These are phyloP conservation scores for Pezicula rhizophila DNA, from an alignment of 2,329 filamentous ascomycete species.

Conservation along the genomic window DNA sequence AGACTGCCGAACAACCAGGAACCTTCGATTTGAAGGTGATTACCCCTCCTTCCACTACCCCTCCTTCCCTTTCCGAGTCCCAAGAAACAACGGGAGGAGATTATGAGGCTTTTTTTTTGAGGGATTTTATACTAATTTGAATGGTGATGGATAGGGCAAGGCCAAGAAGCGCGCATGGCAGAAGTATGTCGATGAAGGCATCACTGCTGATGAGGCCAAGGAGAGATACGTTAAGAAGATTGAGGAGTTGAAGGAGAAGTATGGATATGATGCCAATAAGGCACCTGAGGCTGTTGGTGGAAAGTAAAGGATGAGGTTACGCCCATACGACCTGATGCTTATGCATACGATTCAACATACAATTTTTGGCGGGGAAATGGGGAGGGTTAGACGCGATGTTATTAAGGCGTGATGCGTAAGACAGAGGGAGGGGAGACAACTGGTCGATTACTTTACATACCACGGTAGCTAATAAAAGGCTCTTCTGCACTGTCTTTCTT, in stretches of 20 bases:
- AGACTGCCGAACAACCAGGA: constrained; percentile 51
- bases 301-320: neutral
- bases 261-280: constrained; percentile 63
- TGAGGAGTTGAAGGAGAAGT: constrained; percentile 63
- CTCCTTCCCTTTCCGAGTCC: neutral
- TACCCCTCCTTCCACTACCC: constrained; percentile 1
- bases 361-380: too few relatives aligned
- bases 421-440: too few relatives aligned
- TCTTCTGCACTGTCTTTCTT: too few relatives aligned
- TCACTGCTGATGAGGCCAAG: constrained; percentile 62
- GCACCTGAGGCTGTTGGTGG: constrained; percentile 48
- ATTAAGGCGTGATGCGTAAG: too few relatives aligned
- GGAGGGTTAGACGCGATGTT: too few relatives aligned
- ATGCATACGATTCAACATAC: neutral
- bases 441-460: too few relatives aligned
- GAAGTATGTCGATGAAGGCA: constrained; percentile 56
- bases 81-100: neutral
- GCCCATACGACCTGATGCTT: neutral
- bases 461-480: too few relatives aligned
- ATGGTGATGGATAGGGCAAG: constrained; percentile 48
- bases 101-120: too few relatives aligned
- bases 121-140: constrained; percentile 28
- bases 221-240: constrained; percentile 69
- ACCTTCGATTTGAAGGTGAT: constrained; percentile 59
- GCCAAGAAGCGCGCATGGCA: constrained; percentile 77